These are phyloP conservation scores for Monosporozyma yasuniensis DNA, from an alignment of 805 yeast species.

Conservation along the genomic window DNA sequence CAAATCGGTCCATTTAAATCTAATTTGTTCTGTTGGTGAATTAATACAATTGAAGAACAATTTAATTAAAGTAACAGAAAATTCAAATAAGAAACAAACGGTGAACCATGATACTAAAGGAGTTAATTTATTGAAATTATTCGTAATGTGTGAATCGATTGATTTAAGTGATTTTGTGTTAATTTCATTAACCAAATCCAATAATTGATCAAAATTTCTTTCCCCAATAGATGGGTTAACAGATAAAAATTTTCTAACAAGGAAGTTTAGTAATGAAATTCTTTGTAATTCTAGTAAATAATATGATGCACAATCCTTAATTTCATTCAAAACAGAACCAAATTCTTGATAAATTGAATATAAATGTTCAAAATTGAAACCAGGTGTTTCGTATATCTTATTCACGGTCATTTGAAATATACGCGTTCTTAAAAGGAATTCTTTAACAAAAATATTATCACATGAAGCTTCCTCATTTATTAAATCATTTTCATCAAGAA, in stretches of 20 bases:
- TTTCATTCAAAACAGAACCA: background rate
- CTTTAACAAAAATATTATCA: background rate
- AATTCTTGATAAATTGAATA: background rate
- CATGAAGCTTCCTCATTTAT: background rate
- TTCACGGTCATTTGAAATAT: background rate
- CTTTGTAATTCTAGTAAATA: background rate
- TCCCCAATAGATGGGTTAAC: background rate
- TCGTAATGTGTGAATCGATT: slow-evolving; percentile 7
- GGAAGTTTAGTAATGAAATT: background rate
- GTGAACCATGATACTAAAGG: slow-evolving; percentile 5
- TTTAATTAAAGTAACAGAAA: slow-evolving; percentile 3
- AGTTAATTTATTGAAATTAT: slow-evolving; percentile 5
- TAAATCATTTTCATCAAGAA: background rate
- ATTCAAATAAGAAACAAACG: slow-evolving; percentile 1
- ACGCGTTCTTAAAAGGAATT: background rate
- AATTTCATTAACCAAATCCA: slow-evolving; percentile 1
- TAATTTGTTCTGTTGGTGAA: background rate
- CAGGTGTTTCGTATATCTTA: background rate
- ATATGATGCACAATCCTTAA: background rate
- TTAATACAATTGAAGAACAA: background rate
- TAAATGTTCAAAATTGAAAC: background rate
- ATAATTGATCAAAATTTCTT: background rate
- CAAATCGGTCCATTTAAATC: background rate
- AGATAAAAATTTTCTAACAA: slow-evolving; percentile 3
- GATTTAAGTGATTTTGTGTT: slow-evolving; percentile 1